A percentile compares a stretch with the other conserved stretches of the same genome.
Conservation (phyloP, 1,284 basidiomycete genomes). For the Malassezia psittaci region DNA sequence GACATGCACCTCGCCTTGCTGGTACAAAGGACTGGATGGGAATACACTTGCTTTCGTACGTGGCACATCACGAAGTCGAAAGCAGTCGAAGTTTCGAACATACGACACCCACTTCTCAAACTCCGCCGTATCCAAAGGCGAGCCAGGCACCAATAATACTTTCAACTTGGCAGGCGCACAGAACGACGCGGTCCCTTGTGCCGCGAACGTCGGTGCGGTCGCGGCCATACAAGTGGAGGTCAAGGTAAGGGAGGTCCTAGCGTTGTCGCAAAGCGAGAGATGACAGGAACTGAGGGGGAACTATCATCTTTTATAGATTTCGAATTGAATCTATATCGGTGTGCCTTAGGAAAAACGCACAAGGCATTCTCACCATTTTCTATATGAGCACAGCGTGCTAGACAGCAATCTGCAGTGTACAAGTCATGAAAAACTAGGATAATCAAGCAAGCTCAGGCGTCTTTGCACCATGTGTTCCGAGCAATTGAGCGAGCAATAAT, state of each 20-base stretch:
- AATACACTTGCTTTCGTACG: conserved; percentile 7
- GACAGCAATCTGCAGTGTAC: too few relatives aligned
- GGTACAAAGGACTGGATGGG: conserved; percentile 20
- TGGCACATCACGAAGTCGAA: conserved; percentile 35
- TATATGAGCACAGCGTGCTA: conserved; percentile 1
- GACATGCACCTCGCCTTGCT: conserved; percentile 40
- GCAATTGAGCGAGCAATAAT: conserved; percentile 39
- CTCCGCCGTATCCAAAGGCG: conserved; percentile 26
- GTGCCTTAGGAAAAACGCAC: conserved; percentile 1
- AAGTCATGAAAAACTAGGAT: too few relatives aligned
- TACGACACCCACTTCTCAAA: conserved; percentile 34
- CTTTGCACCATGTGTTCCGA: conserved; percentile 18
- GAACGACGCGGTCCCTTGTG: conserved; percentile 23
- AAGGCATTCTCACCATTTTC: neutral
- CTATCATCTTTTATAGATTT: too few relatives aligned
- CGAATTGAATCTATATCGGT: neutral
- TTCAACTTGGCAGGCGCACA: conserved; percentile 33
- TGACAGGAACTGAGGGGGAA: too few relatives aligned
- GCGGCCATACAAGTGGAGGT: conserved; percentile 11
- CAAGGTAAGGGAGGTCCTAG: neutral
- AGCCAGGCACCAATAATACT: conserved; percentile 39
- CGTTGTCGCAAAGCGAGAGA: too few relatives aligned
- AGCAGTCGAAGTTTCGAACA: conserved; percentile 29
- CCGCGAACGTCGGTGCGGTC: conserved; percentile 20
- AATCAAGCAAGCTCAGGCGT: neutral